Evolutionary conservation across 352 stramenopile genomes (phyloP), one percentile per base, ranked within the genome.

Genomic region (Elongisporangium senticosum): DNA sequence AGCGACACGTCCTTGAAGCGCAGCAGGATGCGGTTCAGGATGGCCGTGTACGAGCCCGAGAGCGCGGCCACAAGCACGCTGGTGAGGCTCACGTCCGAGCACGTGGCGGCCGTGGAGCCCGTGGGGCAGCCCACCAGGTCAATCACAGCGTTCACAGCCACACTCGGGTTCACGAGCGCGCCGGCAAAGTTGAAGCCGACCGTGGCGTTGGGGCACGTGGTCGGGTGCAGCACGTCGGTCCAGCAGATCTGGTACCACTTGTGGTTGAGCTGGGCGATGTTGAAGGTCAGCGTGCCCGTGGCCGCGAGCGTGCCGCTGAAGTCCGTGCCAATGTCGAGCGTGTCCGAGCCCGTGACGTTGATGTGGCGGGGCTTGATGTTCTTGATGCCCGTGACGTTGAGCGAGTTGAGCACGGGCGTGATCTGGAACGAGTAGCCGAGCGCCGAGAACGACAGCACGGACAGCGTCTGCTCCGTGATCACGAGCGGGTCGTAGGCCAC

Each of bases 181-280:
- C 79, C 58, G 6, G 58, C 63, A 6, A 83, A 63, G 13, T 82
- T 67, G 6, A 83, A 65, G 11, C 63, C 68, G 48, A 81, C 53
- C 2, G 59, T 69, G 21, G 64, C 51, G 15, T 72, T 68, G 39
- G 56, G 49, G 59, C 76, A 86, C 39, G 58, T 26, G 7, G 65
- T 54, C 33, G 69, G 72, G 55, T 83, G 57, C 40, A 83, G 63
- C 49, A 79, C 49, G 58, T 78, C 64, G 28, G 72, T 71, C 67
- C 72, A 83, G 65, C 72, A 83, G 62, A 86, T 77, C 62, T 78
- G 68, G 65, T 75, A 86, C 74, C 76, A 86, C 52, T 86, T 68
- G 56, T 80, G 61, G 67, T 86, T 66, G 43, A 74, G 63, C 72
- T 86, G 76, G 22, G 67, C 58, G 52, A 86, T 72, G 62, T 77